Conservation (phyloP, 2,329 filamentous ascomycete genomes). For the Ophiocordyceps camponoti-rufipedis region DNA sequence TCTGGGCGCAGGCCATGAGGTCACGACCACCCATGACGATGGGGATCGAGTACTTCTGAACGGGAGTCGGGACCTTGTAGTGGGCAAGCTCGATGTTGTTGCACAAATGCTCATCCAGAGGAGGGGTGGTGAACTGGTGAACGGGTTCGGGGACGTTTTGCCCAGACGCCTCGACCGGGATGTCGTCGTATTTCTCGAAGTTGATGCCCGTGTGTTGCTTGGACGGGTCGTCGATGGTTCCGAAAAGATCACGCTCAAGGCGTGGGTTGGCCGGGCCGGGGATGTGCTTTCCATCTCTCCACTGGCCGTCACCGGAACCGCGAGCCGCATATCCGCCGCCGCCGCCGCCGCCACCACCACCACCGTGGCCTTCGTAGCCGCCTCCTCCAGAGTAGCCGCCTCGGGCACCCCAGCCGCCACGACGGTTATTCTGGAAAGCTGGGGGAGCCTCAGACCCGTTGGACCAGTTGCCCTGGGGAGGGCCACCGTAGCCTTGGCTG, state of each 20-base stretch:
- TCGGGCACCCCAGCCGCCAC: conserved; percentile 15
- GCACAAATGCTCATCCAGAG: conserved; percentile 84
- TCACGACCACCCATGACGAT: conserved; percentile 97
- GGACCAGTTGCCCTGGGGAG: conserved; percentile 16
- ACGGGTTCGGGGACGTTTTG: conserved; percentile 86
- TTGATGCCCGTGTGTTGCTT: conserved; percentile 99
- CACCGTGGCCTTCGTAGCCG: conserved; percentile 26
- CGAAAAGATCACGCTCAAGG: conserved; percentile 89
- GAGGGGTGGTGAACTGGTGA: conserved; percentile 79
- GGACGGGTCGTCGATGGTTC: conserved; percentile 71
- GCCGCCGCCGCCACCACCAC: conserved; percentile 35
- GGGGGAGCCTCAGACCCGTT: conserved; percentile 7
- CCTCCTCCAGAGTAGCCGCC: conserved; percentile 16
- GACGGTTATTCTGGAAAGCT: conserved; percentile 11
- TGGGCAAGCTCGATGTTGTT: conserved; percentile 84
- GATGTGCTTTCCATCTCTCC: conserved; percentile 93
- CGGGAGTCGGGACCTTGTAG: conserved; percentile 90
- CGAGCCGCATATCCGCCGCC: conserved; percentile 32
- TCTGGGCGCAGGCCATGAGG: conserved; percentile 98
- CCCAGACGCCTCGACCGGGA: conserved; percentile 92
- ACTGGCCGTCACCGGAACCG: conserved; percentile 87
- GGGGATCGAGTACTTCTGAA: conserved; percentile 98
- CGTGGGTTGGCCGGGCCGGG: conserved; percentile 76
- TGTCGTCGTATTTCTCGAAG: conserved; percentile 99
- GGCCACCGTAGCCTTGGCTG: conserved; percentile 10